Base-by-base conservation (phyloP, 2,329 filamentous ascomycete genomes). In the Bertia moriformis region DNA sequence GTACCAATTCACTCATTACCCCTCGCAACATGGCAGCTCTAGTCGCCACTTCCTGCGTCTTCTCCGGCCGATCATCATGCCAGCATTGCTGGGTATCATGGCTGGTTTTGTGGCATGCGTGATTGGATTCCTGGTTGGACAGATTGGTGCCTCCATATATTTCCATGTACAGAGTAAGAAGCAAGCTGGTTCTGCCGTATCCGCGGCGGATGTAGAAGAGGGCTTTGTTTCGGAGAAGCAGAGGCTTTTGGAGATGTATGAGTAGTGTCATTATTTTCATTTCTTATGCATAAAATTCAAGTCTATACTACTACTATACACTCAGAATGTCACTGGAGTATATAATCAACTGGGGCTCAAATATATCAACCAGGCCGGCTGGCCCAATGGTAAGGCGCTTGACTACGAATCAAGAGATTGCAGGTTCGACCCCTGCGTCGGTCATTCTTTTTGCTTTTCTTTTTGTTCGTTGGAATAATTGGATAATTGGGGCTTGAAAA, bases 371-470 rank as follows among this genome's bases (percentile, higher is more conserved):
- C 10, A 29, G 44, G 48, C 48, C 49, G 47, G 43, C 48, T 61
- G 58, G 60, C 60, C 59, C 58, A 63, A 63, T 63, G 61, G 61
- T 55, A 65, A 63, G 60, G 61, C 60, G 61, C 58, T 63, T 63
- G 61, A 65, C 61, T 65, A 63, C 61, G 61, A 61, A 63, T 64
- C 61, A 63, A 62, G 58, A 63, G 61, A 63, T 63, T 64, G 59
- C 55, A 61, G 60, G 61, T 63, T 63, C 60, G 59, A 63, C 47
- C 50, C 50, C 50, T 53, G 49, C 48, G 48, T 48, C 46, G 50
- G 49, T 52, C 50, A 50, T 13, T 29, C 24, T 29, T 29, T 29
- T 29, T 29, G 24, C 24, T 29, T 29, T 29, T 29, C n/a, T 29
- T 29, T 29, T 29, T 29, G 10, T 29, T 10, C 24, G 24, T 29